These are phyloP conservation scores for Daldinia decipiens DNA, from an alignment of 495 filamentous ascomycete genomes.

Conservation along the genomic window DNA sequence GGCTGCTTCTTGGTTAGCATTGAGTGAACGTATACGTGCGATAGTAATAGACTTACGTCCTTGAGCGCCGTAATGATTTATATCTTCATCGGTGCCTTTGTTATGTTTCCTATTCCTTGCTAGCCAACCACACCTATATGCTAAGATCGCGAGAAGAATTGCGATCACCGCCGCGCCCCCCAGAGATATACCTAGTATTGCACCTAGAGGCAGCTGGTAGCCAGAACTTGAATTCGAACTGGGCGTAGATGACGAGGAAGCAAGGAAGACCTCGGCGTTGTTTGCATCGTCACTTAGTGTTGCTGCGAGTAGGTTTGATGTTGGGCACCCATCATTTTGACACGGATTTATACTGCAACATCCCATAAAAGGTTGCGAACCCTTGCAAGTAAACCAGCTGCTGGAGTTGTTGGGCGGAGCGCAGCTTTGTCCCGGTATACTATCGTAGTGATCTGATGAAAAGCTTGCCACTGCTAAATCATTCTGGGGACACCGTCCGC, in stretches of 20 bases:
- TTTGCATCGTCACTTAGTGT: conserved; percentile 27
- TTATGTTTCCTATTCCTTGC: conserved; percentile 25
- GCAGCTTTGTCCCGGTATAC: conserved; percentile 34
- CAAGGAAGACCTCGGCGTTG: conserved; percentile 34
- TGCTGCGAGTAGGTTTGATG: conserved; percentile 30
- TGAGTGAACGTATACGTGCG: not conserved
- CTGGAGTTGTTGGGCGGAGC: conserved; percentile 26
- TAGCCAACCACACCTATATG: conserved; percentile 38
- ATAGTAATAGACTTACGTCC: conserved; percentile 15
- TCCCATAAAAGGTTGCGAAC: conserved; percentile 37
- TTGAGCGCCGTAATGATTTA: conserved; percentile 12
- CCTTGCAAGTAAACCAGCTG: conserved; percentile 38
- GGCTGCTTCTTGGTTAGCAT: conserved; percentile 21
- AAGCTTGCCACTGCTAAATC: conserved; percentile 29
- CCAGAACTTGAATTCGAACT: conserved; percentile 24
- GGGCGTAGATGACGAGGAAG: not conserved
- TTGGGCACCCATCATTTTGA: conserved; percentile 38
- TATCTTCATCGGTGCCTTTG: conserved; percentile 12
- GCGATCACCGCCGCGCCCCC: conserved; percentile 33
- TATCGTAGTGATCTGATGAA: conserved; percentile 36
- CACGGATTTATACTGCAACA: conserved; percentile 37
- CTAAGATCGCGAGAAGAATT: conserved; percentile 29
- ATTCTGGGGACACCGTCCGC: conserved; percentile 30
- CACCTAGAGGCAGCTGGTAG: conserved; percentile 26
- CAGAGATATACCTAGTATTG: conserved; percentile 36